Percentiles rank a stretch among this genome's conserved stretches.
Evolutionary conservation across 305 asterid genomes (phyloP).

Genomic region (Euphrasia arctica): DNA sequence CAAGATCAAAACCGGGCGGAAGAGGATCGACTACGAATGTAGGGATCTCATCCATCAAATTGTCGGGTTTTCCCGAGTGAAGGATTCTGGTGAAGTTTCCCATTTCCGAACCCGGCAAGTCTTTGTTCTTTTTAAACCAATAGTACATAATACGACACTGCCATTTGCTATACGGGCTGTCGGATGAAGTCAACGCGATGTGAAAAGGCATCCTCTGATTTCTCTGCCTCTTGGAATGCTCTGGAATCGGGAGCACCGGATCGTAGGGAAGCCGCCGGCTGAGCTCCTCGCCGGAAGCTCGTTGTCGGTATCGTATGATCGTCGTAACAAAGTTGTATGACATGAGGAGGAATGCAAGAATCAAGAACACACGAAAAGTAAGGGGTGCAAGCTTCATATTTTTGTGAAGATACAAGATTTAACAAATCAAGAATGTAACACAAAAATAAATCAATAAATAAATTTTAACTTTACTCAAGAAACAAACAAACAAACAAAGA

Average conservation of each 20-base stretch:
- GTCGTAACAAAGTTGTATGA: not conserved
- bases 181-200: slow-evolving; percentile 82
- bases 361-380: not conserved
- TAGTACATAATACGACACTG: slow-evolving; percentile 85
- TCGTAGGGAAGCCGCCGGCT: not conserved
- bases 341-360: not conserved
- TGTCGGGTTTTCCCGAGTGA: slow-evolving; percentile 61
- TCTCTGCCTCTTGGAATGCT: not conserved
- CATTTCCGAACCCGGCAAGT: slow-evolving; percentile 57
- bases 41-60: slow-evolving; percentile 84
- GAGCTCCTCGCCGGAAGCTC: not conserved
- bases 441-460: no score
- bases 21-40: slow-evolving; percentile 81
- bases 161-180: slow-evolving; percentile 81
- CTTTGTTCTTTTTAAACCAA: slow-evolving; percentile 62
- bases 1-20: slow-evolving; percentile 78
- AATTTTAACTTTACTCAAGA: no score
- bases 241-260: not conserved
- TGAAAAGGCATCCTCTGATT: slow-evolving; percentile 45
- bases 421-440: not conserved
- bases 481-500: no score
- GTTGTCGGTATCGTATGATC: not conserved
- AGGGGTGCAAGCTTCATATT: not conserved
- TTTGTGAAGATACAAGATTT: no score
- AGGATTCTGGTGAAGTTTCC: slow-evolving; percentile 79